Evolutionary conservation across 306 rosid species (phyloP).

Genomic region (Pyrus pyrifolia): DNA sequence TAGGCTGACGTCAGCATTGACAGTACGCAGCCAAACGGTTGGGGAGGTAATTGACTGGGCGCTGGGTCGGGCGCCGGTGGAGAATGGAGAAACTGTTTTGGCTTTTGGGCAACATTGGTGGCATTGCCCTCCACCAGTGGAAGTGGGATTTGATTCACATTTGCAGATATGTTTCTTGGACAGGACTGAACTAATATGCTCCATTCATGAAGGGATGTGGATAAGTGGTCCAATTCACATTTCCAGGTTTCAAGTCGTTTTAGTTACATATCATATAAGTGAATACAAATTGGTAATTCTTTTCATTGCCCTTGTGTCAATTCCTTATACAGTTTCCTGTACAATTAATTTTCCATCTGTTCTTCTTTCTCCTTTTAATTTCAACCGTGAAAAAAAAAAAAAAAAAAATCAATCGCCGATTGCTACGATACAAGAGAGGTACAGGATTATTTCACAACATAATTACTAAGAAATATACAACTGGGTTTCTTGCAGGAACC

Average conservation of each 20-base stretch:
- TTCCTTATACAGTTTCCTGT: constrained; percentile 18
- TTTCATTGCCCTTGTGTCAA: background rate
- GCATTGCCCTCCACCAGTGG: no score
- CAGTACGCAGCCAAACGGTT: no score
- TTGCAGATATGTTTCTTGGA: no score
- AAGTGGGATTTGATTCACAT: no score
- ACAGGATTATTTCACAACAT: background rate
- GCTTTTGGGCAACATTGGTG: no score
- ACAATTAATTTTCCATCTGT: constrained; percentile 18
- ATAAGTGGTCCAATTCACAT: no score
- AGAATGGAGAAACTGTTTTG: no score
- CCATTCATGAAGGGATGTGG: no score
- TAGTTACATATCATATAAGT: background rate
- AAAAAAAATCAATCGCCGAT: constrained; percentile 13
- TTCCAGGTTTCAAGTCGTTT: background rate
- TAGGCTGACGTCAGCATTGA: no score
- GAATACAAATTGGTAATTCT: constrained; percentile 4
- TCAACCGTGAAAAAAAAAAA: background rate
- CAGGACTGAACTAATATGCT: no score
- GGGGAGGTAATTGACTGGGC: no score
- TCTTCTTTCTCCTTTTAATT: background rate
- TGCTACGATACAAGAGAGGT: constrained; percentile 7
- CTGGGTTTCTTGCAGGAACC: constrained; percentile 3
- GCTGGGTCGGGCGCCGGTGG: no score
- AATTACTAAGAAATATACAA: background rate